Base-by-base conservation (phyloP, 192 early-diverging fungal species). In the Backusella australiensis region DNA sequence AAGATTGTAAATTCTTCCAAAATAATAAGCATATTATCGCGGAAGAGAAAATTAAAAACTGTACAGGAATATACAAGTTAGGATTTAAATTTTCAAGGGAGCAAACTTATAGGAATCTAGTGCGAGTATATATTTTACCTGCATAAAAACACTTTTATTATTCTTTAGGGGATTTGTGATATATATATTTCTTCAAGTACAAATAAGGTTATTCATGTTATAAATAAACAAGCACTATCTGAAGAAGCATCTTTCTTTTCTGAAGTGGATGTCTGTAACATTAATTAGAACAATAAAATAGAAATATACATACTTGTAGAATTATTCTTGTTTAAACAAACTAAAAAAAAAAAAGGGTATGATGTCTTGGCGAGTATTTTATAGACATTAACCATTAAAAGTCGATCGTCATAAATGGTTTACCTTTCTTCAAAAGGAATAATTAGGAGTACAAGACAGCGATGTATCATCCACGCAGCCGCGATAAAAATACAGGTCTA, bases 81-180 rank as follows among this genome's bases (percentile, higher is more conserved):
- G 9, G 8, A 56, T 56, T 56, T n/a, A 56, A 56, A 56, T 56
- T 56, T 56, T 56, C 53, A 56, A 56, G 53, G 19, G 19, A 56
- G 53, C 53, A 56, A 44, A 44, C 1, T 56, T 6, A 21, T n/a
- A 21, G 21, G 21, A 56, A 21, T 56, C 19, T 26, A 56, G 53
- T 56, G 19, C n/a, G 53, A 56, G 53, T 56, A n/a, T 56, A 56
- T 56, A 56, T 56, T 56, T 56, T 56, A 23, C 53, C 53, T 56
- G 53, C 53, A 56, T 56, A 56, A 56, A 9, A 56, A 56, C 8
- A n/a, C 21, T 56, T 56, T 56, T 56, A 21, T 56, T 56, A 9
- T 56, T 26, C 53, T 56, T 56, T 56, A 56, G 23, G 53, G 53
- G 53, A 56, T 21, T 21, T 19, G 7, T 21, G 53, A 56, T 6